phyloP scores from a whole-genome alignment of 108 stramenopile species.

The Nitzschia inconspicua region DNA sequence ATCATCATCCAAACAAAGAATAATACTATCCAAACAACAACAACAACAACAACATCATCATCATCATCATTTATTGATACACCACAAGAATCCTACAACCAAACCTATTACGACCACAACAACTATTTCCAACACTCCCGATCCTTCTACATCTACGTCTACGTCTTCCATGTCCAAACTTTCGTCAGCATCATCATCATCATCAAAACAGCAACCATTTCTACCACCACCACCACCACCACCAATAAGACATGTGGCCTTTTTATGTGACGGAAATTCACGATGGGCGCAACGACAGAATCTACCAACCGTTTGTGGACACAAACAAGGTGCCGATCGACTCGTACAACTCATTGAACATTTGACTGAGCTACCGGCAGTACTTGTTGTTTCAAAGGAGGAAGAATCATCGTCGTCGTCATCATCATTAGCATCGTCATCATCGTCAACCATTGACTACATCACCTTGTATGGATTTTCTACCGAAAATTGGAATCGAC shows the following conservation, averaged over 20 bases:
- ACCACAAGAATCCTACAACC: background rate
- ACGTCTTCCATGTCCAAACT: background rate
- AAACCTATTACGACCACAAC: too few species aligned
- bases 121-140: background rate
- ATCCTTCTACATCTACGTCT: background rate
- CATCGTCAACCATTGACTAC: constrained; percentile 22
- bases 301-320: constrained; percentile 42
- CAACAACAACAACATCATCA: background rate
- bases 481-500: constrained; percentile 91
- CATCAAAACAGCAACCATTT: background rate
- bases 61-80: background rate
- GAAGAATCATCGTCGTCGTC: background rate
- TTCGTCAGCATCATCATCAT: background rate
- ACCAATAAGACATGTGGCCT: constrained; percentile 60
- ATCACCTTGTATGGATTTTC: constrained; percentile 88
- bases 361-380: constrained; percentile 11
- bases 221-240: background rate
- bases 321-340: constrained; percentile 55
- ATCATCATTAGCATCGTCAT: background rate
- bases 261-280: constrained; percentile 82
- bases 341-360: constrained; percentile 41
- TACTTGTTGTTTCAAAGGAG: background rate
- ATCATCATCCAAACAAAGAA: background rate
- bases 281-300: constrained; percentile 60
- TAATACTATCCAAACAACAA: background rate